phyloP scores from a whole-genome alignment of 1,139 yeast species.

The Geotrichum citri-aurantii region DNA sequence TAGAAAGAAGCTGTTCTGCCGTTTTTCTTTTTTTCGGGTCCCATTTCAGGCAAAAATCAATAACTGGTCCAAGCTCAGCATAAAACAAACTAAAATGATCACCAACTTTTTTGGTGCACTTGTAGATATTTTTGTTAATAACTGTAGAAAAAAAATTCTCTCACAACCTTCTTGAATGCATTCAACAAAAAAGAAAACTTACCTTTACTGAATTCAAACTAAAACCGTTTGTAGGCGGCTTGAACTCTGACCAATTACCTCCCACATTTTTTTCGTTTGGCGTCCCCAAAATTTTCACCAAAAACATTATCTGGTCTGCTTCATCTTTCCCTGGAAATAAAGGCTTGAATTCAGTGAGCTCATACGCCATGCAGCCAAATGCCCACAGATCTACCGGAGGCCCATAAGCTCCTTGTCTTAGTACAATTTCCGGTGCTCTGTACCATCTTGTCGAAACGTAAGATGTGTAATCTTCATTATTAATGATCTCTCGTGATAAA shows the following conservation, averaged over 20 bases:
- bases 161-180: too few species aligned
- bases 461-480: slow-evolving; percentile 51
- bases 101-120: slow-evolving; percentile 7
- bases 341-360: slow-evolving; percentile 69
- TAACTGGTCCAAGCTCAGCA: slow-evolving; percentile 19
- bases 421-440: slow-evolving; percentile 84
- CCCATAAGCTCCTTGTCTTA: slow-evolving; percentile 61
- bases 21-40: slow-evolving; percentile 61
- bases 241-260: slow-evolving; percentile 28
- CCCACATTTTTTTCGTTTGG: slow-evolving; percentile 28
- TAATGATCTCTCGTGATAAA: slow-evolving; percentile 60
- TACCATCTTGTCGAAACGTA: slow-evolving; percentile 97
- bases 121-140: background rate
- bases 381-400: slow-evolving; percentile 92
- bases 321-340: slow-evolving; percentile 80
- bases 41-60: slow-evolving; percentile 34
- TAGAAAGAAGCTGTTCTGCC: slow-evolving; percentile 61
- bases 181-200: background rate
- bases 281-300: slow-evolving; percentile 59
- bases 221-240: slow-evolving; percentile 12
- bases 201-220: slow-evolving; percentile 7
- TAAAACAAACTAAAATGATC: background rate
- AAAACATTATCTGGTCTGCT: slow-evolving; percentile 66
- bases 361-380: slow-evolving; percentile 80
- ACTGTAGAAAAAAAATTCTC: background rate